A percentile compares a stretch with the other conserved stretches of the same genome.
Conservation (phyloP, 345 rosid species). For the Camelina laxa region DNA sequence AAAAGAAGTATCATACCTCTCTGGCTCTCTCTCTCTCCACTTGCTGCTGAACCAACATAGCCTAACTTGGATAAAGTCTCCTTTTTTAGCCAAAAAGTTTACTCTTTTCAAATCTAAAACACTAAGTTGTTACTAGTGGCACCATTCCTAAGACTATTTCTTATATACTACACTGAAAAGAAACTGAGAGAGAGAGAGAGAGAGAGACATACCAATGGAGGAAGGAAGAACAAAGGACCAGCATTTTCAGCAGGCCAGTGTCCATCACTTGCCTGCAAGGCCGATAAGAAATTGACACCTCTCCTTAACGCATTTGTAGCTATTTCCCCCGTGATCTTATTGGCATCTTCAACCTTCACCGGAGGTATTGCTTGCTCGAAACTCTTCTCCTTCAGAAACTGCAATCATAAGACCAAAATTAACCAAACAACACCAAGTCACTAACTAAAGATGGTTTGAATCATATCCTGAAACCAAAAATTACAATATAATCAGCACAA, state of each 20-base stretch:
- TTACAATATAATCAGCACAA: slow-evolving; percentile 15
- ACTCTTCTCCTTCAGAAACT: slow-evolving; percentile 64
- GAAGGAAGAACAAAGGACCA: slow-evolving; percentile 67
- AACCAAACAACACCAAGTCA: background rate
- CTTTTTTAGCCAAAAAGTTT: background rate
- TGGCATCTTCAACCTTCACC: slow-evolving; percentile 55
- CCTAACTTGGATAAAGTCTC: background rate
- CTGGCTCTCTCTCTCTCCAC: background rate
- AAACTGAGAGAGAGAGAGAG: slow-evolving; percentile 34
- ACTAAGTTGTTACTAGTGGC: background rate
- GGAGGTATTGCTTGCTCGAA: slow-evolving; percentile 54
- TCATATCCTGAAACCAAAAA: background rate
- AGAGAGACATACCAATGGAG: slow-evolving; percentile 53
- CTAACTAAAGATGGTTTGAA: background rate
- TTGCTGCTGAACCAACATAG: background rate
- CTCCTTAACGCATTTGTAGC: slow-evolving; percentile 53
- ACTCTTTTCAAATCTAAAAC: background rate
- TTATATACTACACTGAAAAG: background rate
- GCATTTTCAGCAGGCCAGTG: slow-evolving; percentile 76
- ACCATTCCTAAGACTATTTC: too few species aligned
- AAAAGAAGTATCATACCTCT: background rate
- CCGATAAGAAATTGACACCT: slow-evolving; percentile 58
- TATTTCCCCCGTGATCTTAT: slow-evolving; percentile 51
- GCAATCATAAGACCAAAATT: slow-evolving; percentile 23
- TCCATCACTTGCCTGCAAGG: slow-evolving; percentile 64